A percentile compares a stretch with the other conserved stretches of the same genome.
These are phyloP conservation scores for Phialophora verrucosa DNA, from an alignment of 2,329 filamentous ascomycete genomes.

Conservation along the genomic window DNA sequence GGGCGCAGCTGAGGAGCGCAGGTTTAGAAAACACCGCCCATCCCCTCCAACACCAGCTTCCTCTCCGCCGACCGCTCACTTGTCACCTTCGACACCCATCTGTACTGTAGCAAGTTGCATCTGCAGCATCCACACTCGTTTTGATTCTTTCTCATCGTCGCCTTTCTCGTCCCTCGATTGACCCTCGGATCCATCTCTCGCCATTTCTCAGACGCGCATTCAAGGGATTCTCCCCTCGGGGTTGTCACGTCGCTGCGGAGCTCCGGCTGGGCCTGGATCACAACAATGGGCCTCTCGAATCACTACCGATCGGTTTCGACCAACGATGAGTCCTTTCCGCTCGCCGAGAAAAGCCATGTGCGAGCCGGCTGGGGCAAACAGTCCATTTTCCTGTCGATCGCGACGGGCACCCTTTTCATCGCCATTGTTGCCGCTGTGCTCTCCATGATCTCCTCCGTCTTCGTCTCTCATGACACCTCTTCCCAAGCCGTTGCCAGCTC, in stretches of 20 bases:
- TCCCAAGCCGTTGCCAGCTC: constrained; percentile 15
- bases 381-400: constrained; percentile 31
- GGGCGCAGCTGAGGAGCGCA: constrained; percentile 13
- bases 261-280: constrained; percentile 10
- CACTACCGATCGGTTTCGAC: constrained; percentile 35
- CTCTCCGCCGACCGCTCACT: constrained; percentile 4
- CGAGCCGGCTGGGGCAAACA: constrained; percentile 36
- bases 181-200: not conserved
- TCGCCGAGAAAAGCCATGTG: constrained; percentile 22
- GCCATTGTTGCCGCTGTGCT: constrained; percentile 33
- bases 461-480: constrained; percentile 24
- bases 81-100: constrained; percentile 7
- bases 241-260: not conserved
- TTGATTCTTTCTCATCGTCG: not conserved
- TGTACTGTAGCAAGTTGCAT: constrained; percentile 14
- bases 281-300: constrained; percentile 30
- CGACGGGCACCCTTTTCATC: constrained; percentile 33
- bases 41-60: constrained; percentile 6
- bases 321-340: constrained; percentile 31
- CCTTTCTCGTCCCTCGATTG: constrained; percentile 1
- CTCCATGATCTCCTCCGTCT: constrained; percentile 31
- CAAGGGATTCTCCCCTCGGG: not conserved
- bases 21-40: constrained; percentile 14
- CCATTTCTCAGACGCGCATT: not conserved
- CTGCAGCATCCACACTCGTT: constrained; percentile 19